Evolutionary conservation across 2,329 filamentous ascomycete species (phyloP), one percentile per base, ranked within the genome.

Genomic region (Aspergillus japonicus): DNA sequence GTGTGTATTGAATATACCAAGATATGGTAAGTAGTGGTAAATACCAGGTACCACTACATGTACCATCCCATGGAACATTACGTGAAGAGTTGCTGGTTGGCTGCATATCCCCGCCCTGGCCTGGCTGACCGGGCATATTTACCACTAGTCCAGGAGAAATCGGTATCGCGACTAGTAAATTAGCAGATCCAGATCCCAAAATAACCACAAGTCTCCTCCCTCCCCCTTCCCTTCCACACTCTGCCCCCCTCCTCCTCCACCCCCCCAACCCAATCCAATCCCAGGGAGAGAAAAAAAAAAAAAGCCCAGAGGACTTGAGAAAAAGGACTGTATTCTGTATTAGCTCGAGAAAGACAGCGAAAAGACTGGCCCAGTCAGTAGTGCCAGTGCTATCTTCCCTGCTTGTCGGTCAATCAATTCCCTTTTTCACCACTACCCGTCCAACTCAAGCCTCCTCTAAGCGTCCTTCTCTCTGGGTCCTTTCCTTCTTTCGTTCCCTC

Each of bases 141-240:
- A 54, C 52, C 39, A 29, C 53, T 31, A 29, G 47, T 55, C 42
- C 31, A 55, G 53, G 53, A 60, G 51, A 56, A 47, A 57, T 54
- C 52, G 57, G 57, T 61, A 58, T 50, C 53, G 52, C 19, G 50
- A 24, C 49, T 54, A 59, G 56, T 64, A 64, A 66, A 61, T 65
- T 66, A 60, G 61, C 57, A 64, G 59, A 62, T 64, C 58, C 61
- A 63, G 62, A 62, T 64, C 68, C 68, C 68, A 71, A 72, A 72
- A 72, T 72, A 71, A 69, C 65, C 66, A 68, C 67, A 59, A 59
- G 51, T 35, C 33, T 35, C 33, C 4, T 16, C 4, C 59, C 59
- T 62, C 62, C 58, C 58, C 58, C 35, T 47, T 53, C 59, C 64
- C 62, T 48, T 55, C 26, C 39, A 42, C 39, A n/a, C 39, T n/a